Percentiles rank a stretch among this genome's conserved stretches.
phyloP scores from a whole-genome alignment of 164 flowering plant genomes.

The Vitis rotundifolia region DNA sequence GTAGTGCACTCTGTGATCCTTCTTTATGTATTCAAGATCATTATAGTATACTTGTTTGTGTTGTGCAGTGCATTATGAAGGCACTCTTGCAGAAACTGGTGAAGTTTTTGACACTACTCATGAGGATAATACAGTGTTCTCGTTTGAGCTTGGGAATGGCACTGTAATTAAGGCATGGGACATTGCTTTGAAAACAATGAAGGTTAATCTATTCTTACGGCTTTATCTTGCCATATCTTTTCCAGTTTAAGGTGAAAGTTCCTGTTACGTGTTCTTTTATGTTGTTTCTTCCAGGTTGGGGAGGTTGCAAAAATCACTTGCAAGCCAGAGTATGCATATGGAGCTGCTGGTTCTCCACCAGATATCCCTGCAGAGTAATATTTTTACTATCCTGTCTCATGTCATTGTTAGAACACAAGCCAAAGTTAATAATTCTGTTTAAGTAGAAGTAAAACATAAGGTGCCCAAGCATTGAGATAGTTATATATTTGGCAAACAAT shows the following conservation, averaged over 20 bases:
- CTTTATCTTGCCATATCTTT: no score
- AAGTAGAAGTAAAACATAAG: not conserved
- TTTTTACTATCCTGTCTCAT: not conserved
- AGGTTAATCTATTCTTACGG: constrained; percentile 37
- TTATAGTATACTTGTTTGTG: constrained; percentile 1
- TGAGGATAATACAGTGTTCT: constrained; percentile 85
- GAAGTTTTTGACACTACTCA: constrained; percentile 87
- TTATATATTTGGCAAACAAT: no score
- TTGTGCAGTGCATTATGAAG: constrained; percentile 89
- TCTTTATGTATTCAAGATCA: not conserved
- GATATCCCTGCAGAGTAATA: constrained; percentile 91
- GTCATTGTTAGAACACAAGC: not conserved
- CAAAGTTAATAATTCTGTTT: no score
- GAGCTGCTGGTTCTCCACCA: constrained; percentile 93
- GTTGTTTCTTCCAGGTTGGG: constrained; percentile 58
- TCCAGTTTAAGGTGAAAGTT: no score
- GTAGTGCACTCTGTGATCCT: not conserved
- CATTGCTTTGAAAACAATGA: constrained; percentile 88
- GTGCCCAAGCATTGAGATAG: not conserved
- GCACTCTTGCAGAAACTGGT: constrained; percentile 83
- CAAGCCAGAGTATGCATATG: constrained; percentile 96
- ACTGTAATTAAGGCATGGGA: constrained; percentile 93
- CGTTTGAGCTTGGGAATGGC: constrained; percentile 88
- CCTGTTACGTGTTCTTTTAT: not conserved
- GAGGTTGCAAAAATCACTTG: constrained; percentile 91